Percentiles rank a stretch among this genome's conserved stretches.
These are phyloP conservation scores for Pelargonium australe DNA, from an alignment of 441 rosid species.

Conservation along the genomic window DNA sequence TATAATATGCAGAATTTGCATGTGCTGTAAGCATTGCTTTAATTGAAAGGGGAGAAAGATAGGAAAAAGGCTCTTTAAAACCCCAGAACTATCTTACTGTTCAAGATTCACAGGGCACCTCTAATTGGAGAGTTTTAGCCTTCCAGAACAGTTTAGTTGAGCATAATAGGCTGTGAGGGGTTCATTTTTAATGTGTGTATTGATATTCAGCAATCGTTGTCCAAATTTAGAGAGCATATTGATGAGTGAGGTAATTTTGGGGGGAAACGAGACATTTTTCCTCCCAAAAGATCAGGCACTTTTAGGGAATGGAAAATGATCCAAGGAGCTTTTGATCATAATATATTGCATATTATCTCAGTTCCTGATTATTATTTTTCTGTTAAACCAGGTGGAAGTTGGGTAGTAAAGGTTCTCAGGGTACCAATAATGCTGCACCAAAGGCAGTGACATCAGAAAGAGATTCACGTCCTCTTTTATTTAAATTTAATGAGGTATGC, in stretches of 20 bases:
- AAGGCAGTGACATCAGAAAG: slow-evolving; percentile 45
- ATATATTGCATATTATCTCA: neutral
- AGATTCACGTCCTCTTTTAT: slow-evolving; percentile 70
- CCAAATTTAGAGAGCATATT: neutral
- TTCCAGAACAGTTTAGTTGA: too few relatives aligned
- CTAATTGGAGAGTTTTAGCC: too few relatives aligned
- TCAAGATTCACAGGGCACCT: too few relatives aligned
- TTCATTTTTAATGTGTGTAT: neutral
- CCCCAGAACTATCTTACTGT: too few relatives aligned
- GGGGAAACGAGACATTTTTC: neutral
- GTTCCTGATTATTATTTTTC: slow-evolving; percentile 13
- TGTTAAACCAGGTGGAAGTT: slow-evolving; percentile 54
- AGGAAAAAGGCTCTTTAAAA: too few relatives aligned
- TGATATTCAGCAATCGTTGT: neutral
- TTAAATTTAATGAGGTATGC: slow-evolving; percentile 85
- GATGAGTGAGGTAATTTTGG: neutral
- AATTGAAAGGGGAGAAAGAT: too few relatives aligned
- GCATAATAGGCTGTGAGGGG: neutral
- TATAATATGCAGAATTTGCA: neutral
- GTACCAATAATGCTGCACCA: slow-evolving; percentile 33
- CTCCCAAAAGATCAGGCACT: neutral
- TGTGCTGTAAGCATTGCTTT: too few relatives aligned
- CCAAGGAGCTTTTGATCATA: slow-evolving; percentile 4
- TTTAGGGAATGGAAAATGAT: slow-evolving; percentile 1
- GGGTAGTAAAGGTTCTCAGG: slow-evolving; percentile 39